Base-by-base conservation (phyloP, 139 green algal genomes). In the Volvox africanus region DNA sequence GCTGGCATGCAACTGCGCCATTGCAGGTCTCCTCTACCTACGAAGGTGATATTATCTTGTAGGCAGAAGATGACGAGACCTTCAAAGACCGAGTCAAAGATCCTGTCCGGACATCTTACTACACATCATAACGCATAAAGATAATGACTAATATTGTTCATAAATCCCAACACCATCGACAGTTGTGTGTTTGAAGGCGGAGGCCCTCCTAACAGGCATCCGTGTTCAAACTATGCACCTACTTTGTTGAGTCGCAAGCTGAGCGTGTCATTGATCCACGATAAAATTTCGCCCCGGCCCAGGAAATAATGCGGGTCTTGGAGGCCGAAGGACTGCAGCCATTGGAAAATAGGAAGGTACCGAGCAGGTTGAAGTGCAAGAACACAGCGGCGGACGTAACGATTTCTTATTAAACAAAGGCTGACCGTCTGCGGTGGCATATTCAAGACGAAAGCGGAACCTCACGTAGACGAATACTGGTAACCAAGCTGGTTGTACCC, bases 231-330 rank as follows among this genome's bases (percentile, higher is more conserved):
- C 65, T 28, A 73, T 73, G 65, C 37, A 28, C 78, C n/a, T 69
- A 87, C 97, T 88, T 99, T 99, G n/a, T 90, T 92, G 12, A 99
- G 69, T 0, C 95, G 95, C 18, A 99, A 89, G 19, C 88, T 89
- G 24, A 99, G 92, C 6, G 96, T 97, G 17, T 65, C 94, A 92
- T 99, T 99, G 28, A 99, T 96, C 98, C 98, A 99, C 13, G 82
- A 75, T n/a, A 99, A 85, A 18, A 99, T 92, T 73, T 98, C 97
- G 3, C 82, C 93, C 36, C 97, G 95, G 50, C 96, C 95, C 0
- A 98, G 93, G 90, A 99, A 98, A 76, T 96, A 97, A n/a, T 91
- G 87, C 0, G 87, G 87, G 76, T 91, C 87, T 50, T 91, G 86
- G 0, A 90, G 86, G 73, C 86, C 86, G 33, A 90, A 90, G 11